These are phyloP conservation scores for Lophium mytilinum DNA, from an alignment of 495 filamentous ascomycete genomes.

Conservation along the genomic window DNA sequence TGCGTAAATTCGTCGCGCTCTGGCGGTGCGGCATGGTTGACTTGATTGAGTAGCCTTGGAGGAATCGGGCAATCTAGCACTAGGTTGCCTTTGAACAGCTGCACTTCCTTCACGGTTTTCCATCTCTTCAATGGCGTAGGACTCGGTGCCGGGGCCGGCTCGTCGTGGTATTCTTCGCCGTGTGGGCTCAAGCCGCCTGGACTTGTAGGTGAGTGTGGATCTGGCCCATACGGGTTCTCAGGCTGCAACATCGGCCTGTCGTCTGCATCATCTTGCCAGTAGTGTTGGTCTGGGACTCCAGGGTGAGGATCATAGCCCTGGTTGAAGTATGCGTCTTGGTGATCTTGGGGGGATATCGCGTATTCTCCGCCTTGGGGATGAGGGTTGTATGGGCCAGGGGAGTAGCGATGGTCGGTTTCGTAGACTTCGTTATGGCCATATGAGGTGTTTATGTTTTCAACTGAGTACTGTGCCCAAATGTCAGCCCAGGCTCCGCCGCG, in stretches of 20 bases:
- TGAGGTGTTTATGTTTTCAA: conserved; percentile 64
- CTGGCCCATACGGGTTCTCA: conserved; percentile 50
- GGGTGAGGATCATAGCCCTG: conserved; percentile 70
- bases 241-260: conserved; percentile 52
- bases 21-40: conserved; percentile 68
- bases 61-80: conserved; percentile 97
- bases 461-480: conserved; percentile 53
- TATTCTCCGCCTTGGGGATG: conserved; percentile 54
- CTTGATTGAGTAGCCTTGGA: conserved; percentile 72
- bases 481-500: not conserved
- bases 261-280: conserved; percentile 50
- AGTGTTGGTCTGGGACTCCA: conserved; percentile 40
- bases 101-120: conserved; percentile 98
- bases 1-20: conserved; percentile 97
- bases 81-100: conserved; percentile 92
- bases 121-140: conserved; percentile 75
- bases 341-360: conserved; percentile 67
- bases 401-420: conserved; percentile 42
- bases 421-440: conserved; percentile 63
- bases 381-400: conserved; percentile 32
- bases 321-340: conserved; percentile 80
- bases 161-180: conserved; percentile 29
- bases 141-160: conserved; percentile 38
- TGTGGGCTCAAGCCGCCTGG: conserved; percentile 41
- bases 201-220: conserved; percentile 33